A percentile compares a stretch with the other conserved stretches of the same genome.
Evolutionary conservation across 1,284 basidiomycete species (phyloP).

Genomic region (Ceratobasidium sp.): DNA sequence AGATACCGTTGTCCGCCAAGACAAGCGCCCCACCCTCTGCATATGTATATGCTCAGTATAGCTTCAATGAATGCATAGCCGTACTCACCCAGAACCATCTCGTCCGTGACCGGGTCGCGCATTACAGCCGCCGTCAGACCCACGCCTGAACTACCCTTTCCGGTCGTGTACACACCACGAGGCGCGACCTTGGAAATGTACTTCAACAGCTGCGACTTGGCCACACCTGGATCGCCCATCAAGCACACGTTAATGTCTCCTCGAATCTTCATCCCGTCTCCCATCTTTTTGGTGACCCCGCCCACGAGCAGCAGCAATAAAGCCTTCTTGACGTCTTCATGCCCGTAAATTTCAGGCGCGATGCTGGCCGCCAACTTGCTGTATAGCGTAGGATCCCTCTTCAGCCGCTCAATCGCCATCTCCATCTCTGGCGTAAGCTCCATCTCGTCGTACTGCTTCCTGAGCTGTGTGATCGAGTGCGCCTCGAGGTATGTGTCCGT

Average conservation of each 20-base stretch:
- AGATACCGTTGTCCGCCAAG: slow-evolving; percentile 98
- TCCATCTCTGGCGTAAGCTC: slow-evolving; percentile 89
- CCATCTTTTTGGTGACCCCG: slow-evolving; percentile 93
- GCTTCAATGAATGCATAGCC: background rate
- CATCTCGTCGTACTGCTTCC: slow-evolving; percentile 98
- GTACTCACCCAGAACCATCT: slow-evolving; percentile 94
- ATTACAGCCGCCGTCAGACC: slow-evolving; percentile 99
- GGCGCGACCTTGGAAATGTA: slow-evolving; percentile 99
- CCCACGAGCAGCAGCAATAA: slow-evolving; percentile 94
- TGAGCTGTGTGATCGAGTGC: slow-evolving; percentile 92
- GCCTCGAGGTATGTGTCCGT: slow-evolving; percentile 98
- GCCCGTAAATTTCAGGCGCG: slow-evolving; percentile 98
- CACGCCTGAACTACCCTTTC: slow-evolving; percentile 97
- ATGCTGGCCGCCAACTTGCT: slow-evolving; percentile 86
- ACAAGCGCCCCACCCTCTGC: slow-evolving; percentile 98
- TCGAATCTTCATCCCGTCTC: slow-evolving; percentile 98
- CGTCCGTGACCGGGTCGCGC: slow-evolving; percentile 99
- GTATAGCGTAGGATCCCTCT: slow-evolving; percentile 83
- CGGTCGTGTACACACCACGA: slow-evolving; percentile 97
- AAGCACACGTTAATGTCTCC: slow-evolving; percentile 98
- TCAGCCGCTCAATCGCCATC: slow-evolving; percentile 74
- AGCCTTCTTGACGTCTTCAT: slow-evolving; percentile 98
- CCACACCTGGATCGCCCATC: slow-evolving; percentile 99
- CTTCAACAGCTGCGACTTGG: slow-evolving; percentile 97
- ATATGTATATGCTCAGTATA: slow-evolving; percentile 38